Base-by-base conservation (phyloP, 2,329 filamentous ascomycete genomes). In the Fusarium domesticum region DNA sequence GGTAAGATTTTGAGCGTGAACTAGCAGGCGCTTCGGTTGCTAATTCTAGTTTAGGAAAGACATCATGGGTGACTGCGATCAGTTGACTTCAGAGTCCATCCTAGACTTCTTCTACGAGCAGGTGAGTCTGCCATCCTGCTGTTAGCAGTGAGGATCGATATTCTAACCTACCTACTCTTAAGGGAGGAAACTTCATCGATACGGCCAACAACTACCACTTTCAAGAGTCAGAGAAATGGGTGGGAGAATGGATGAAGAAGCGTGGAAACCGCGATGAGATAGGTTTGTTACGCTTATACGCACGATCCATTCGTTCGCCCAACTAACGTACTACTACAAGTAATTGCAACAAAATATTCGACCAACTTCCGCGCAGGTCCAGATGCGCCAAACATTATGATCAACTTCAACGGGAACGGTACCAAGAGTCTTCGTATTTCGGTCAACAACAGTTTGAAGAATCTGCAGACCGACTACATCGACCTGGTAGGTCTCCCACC, bases 141-240 rank as follows among this genome's bases (percentile, higher is more conserved):
- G 6, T 3, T 32, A 8, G n/a, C 6, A 33, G 4, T 28, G 18
- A 11, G 7, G 2, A 12, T 6, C 6, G 16, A 28, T 28, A 5
- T 11, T 28, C 6, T 23, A 10, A 23, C 56, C 60, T 8, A 63
- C 35, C 18, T 14, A 6, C 17, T 12, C n/a, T 6, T 40, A 56
- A 62, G 62, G 64, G 56, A 45, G 85, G 85, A 18, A 89, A 89
- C 66, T 88, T 89, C 64, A 83, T 89, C 58, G 85, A 89, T 62
- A 87, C 83, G 0, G 59, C 83, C 46, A 85, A 81, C 67, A 83
- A 83, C 63, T 88, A 88, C 65, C 83, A 85, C 54, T 67, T 72
- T 42, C 72, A 71, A 47, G 74, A 86, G 62, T 79, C 78, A 1
- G 84, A 88, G 64, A 64, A 58, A 40, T 84, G 83, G 78, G 70